Evolutionary conservation across 257 asterid species (phyloP).

Genomic region (Capsicum baccatum): DNA sequence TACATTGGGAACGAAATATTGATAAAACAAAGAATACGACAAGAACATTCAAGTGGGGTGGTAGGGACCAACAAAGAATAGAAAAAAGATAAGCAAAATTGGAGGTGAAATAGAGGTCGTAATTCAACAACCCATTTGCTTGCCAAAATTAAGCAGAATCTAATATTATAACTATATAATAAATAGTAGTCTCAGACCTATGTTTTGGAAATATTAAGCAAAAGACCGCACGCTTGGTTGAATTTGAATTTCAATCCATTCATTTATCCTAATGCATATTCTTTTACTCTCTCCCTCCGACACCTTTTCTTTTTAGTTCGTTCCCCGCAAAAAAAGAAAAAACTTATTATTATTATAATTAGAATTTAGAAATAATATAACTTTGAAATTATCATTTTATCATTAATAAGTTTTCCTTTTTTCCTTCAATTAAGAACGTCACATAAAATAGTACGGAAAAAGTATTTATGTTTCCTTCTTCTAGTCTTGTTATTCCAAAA

Average conservation of each 20-base stretch:
- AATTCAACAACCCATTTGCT: constrained; percentile 24
- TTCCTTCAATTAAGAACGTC: no score
- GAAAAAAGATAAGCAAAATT: no score
- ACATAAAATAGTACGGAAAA: no score
- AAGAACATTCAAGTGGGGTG: constrained; percentile 22
- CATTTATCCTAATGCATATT: not conserved
- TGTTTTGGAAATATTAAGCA: constrained; percentile 9
- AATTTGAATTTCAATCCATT: constrained; percentile 21
- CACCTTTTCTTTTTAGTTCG: no score
- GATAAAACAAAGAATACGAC: not conserved
- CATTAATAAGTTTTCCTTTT: no score
- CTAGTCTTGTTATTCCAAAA: not conserved
- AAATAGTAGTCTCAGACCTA: not conserved
- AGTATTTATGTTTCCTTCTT: not conserved
- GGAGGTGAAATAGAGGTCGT: not conserved
- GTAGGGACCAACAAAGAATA: not conserved
- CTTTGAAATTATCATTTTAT: no score
- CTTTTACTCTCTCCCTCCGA: no score
- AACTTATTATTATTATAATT: no score
- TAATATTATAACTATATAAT: not conserved
- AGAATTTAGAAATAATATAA: no score
- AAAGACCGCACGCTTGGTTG: constrained; percentile 30
- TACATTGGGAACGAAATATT: not conserved
- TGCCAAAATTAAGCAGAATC: not conserved
- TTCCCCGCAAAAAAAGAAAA: no score